Conservation (phyloP, 2,329 filamentous ascomycete species). For the Aspergillus ibericus region DNA sequence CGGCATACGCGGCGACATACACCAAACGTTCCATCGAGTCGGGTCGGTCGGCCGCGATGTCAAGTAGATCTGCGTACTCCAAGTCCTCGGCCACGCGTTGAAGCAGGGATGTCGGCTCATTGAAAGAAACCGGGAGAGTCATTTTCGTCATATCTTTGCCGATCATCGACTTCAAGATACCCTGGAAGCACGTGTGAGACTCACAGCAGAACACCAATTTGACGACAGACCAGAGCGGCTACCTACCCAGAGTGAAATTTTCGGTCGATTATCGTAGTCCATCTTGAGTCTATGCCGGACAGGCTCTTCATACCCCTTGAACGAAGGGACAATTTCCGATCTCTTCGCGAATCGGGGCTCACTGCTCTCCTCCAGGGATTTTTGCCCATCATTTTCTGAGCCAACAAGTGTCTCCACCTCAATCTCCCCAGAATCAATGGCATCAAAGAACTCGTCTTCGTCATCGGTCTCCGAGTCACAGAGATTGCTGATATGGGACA, state of each 20-base stretch:
- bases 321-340: constrained; percentile 72
- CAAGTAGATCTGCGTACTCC: constrained; percentile 93
- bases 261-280: constrained; percentile 88
- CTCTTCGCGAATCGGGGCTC: constrained; percentile 51
- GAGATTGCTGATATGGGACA: constrained; percentile 70
- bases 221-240: neutral
- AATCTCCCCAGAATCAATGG: constrained; percentile 88
- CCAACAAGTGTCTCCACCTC: constrained; percentile 61
- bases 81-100: constrained; percentile 96
- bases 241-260: constrained; percentile 91
- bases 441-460: constrained; percentile 90
- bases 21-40: constrained; percentile 91
- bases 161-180: constrained; percentile 98
- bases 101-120: constrained; percentile 92
- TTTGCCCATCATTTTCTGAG: constrained; percentile 49
- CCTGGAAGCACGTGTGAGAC: constrained; percentile 52
- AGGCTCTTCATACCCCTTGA: constrained; percentile 88
- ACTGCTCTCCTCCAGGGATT: constrained; percentile 39
- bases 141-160: constrained; percentile 99
- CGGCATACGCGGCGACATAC: constrained; percentile 93
- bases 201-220: neutral
- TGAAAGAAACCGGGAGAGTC: constrained; percentile 97
- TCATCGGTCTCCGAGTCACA: constrained; percentile 76
- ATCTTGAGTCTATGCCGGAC: constrained; percentile 77
- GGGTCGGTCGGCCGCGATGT: constrained; percentile 77